Percentiles rank a stretch among this genome's conserved stretches.
Conservation (phyloP, 78 protist species). For the Speleostelium caveatum region DNA sequence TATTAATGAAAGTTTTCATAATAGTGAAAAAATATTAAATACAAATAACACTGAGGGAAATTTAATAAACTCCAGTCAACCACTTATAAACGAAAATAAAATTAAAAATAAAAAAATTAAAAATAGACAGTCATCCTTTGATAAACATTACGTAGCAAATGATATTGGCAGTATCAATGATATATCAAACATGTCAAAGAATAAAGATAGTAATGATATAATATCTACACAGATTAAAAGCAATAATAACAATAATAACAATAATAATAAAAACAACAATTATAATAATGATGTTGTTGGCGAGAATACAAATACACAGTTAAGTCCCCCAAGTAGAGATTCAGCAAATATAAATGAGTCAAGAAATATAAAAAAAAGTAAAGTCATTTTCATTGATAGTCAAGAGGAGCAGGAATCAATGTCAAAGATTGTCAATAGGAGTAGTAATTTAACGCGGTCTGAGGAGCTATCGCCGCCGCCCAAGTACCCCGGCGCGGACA, state of each 20-base stretch:
- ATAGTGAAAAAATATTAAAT: background rate
- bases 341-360: background rate
- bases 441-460: slow-evolving; percentile 40
- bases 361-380: background rate
- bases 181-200: background rate
- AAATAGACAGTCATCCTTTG: too few relatives aligned
- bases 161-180: background rate
- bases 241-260: background rate
- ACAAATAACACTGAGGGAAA: background rate
- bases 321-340: too few relatives aligned
- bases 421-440: slow-evolving; percentile 53
- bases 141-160: too few relatives aligned
- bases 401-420: slow-evolving; percentile 25
- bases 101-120: too few relatives aligned
- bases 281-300: too few relatives aligned
- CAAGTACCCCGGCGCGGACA: background rate
- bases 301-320: too few relatives aligned
- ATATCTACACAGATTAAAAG: too few relatives aligned
- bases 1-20: background rate
- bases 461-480: background rate
- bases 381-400: background rate
- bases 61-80: too few relatives aligned
- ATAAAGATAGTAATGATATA: too few relatives aligned
- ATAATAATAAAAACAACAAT: background rate
- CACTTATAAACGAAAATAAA: too few relatives aligned